Conservation (phyloP, 192 early-diverging fungal genomes). For the Coemansia sp. region DNA sequence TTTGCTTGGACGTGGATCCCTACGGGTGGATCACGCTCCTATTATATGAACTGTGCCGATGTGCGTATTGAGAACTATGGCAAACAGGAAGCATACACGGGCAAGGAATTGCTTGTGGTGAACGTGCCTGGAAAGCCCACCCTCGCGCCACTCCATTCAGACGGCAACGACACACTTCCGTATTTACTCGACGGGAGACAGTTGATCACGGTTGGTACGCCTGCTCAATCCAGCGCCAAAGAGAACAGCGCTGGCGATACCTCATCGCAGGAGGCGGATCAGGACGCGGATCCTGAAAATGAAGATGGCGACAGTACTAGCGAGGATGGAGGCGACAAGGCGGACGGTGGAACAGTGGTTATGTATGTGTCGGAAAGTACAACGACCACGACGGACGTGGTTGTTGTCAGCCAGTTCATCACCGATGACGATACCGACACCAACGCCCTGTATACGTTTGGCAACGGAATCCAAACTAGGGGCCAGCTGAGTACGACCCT, state of each 20-base stretch:
- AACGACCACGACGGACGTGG: constrained; percentile 24
- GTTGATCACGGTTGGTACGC: constrained; percentile 27
- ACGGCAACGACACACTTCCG: constrained; percentile 13
- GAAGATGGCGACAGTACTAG: not conserved
- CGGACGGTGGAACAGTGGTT: constrained; percentile 10
- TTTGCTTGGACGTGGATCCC: constrained; percentile 50
- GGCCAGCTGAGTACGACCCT: constrained; percentile 20
- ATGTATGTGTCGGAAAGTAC: constrained; percentile 41
- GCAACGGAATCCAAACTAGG: constrained; percentile 25
- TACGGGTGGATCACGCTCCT: constrained; percentile 10
- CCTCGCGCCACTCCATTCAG: constrained; percentile 10
- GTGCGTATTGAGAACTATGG: constrained; percentile 42
- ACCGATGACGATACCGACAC: constrained; percentile 25
- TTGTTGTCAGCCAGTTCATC: constrained; percentile 23
- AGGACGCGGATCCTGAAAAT: not conserved
- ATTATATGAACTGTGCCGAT: constrained; percentile 44
- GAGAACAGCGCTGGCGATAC: not conserved
- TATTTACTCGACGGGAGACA: constrained; percentile 16
- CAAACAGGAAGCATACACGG: constrained; percentile 29
- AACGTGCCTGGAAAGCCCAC: constrained; percentile 30
- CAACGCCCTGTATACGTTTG: constrained; percentile 30
- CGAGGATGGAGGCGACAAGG: not conserved
- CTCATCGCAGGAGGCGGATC: no score
- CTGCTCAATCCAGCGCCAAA: not conserved
- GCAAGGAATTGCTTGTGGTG: constrained; percentile 35